A percentile compares a stretch with the other conserved stretches of the same genome.
phyloP scores from a whole-genome alignment of 2,329 filamentous ascomycete genomes.

The Coniochaeta ligniaria region DNA sequence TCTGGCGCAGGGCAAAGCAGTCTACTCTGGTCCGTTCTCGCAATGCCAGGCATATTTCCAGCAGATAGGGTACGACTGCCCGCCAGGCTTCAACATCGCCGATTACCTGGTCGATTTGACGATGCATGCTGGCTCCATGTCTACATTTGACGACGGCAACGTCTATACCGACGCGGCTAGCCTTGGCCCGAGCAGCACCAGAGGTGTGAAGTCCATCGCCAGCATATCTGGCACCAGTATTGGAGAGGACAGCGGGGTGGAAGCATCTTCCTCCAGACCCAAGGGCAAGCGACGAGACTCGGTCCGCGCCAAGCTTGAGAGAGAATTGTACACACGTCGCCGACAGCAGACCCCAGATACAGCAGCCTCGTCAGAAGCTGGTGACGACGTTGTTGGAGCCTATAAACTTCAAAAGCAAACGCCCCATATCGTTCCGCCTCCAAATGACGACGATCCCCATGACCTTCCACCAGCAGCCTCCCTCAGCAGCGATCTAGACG shows the following conservation, averaged over 20 bases:
- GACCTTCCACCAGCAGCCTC: constrained; percentile 52
- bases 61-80: constrained; percentile 83
- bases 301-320: constrained; percentile 77
- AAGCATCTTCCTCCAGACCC: constrained; percentile 56
- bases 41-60: constrained; percentile 92
- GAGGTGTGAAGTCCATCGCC: constrained; percentile 82
- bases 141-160: constrained; percentile 49
- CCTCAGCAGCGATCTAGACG: constrained; percentile 70
- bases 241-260: constrained; percentile 57
- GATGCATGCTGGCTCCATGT: constrained; percentile 76
- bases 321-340: constrained; percentile 82
- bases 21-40: constrained; percentile 87
- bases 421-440: constrained; percentile 37
- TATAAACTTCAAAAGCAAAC: constrained; percentile 45
- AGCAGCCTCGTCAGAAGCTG: constrained; percentile 52
- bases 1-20: constrained; percentile 78
- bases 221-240: constrained; percentile 73
- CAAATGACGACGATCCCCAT: constrained; percentile 63
- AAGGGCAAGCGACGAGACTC: constrained; percentile 70
- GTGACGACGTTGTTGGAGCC: constrained; percentile 39
- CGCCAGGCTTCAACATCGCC: constrained; percentile 96
- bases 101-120: constrained; percentile 96
- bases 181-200: constrained; percentile 77
- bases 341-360: constrained; percentile 51
- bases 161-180: constrained; percentile 50